Base-by-base conservation (phyloP, 2,329 filamentous ascomycete species). In the Fusarium decemcellulare region DNA sequence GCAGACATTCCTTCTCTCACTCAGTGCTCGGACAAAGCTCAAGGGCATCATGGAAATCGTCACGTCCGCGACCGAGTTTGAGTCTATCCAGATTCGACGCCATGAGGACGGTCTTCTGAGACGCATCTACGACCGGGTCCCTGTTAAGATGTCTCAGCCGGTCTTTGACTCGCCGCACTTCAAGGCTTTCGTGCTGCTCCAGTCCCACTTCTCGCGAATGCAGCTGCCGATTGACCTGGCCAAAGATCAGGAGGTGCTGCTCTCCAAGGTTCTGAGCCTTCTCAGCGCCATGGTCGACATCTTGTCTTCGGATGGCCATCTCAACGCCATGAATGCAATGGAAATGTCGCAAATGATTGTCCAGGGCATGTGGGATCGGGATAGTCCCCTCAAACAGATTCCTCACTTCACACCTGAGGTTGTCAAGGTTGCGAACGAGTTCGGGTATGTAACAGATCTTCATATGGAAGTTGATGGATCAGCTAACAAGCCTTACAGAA, bases 261-360 rank as follows among this genome's bases (percentile, higher is more conserved):
- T 99, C 47, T 89, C 89, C 60, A 97, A 96, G 81, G 90, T 97
- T 1, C 86, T 98, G 59, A 94, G 93, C 76, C 87, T 99, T 11
- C 87, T 99, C 48, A 97, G 93, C 78, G 95, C 96, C 23, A 93
- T 92, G 75, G 96, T 98, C 23, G 96, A 99, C 78, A 94, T 99
- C 15, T 87, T 99, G 37, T 97, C 94, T 10, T 98, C 95, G 1
- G 95, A 99, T 74, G 96, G 95, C 14, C 94, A 98, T 75, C 87
- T 99, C 67, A 99, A 99, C 77, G 95, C 96, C 64, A 97, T 98
- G 91, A 95, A 92, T 75, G 96, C 96, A 30, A 99, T 99, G 95
- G 96, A 99, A 80, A 94, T 99, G 88, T 97, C 93, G 12, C 96
- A 99, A 78, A 99, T 99, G 96, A 93, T 97, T 56, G 95, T 99